Evolutionary conservation across 495 filamentous ascomycete species (phyloP), one percentile per base, ranked within the genome.

Genomic region (Penicillium salamii): DNA sequence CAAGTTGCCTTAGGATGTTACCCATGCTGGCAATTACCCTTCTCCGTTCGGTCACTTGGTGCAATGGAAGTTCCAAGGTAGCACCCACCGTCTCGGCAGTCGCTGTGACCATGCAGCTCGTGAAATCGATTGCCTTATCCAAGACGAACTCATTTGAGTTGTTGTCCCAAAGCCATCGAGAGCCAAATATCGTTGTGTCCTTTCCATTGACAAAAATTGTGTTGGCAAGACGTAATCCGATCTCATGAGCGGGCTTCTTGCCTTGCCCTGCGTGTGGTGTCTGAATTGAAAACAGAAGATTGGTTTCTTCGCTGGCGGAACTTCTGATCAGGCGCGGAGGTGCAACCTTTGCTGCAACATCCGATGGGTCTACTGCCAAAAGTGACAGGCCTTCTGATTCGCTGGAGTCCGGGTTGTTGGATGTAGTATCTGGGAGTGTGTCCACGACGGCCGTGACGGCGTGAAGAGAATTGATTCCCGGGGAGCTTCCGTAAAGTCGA

Each of bases 1-100:
- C 54, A 38, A 95, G 47, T 28, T 82, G 78, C 38, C 88, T 82
- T 18, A 95, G 65, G 35, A 96, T 92, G 58, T 95, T 96, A 9
- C 91, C 91, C 65, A 93, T 82, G 33, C 86, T 78, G 15, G 78
- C 73, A 13, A 81, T 66, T 46, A 95, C 81, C 37, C 63, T 76
- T 33, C 86, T 78, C 31, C 85, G 76, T 20, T 72, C 63, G 0
- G 86, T 90, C 5, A 95, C 61, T 0, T 86, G 81, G 29, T 84
- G 45, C 11, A 90, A 65, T n/a, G 79, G 80, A 34, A 84, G 53
- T 8, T 59, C n/a, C 45, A 71, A 41, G 59, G 53, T 52, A 55
- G 61, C 43, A 21, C 65, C 54, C 5, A 49, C 14, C 23, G 53
- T 36, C 0, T 43, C 39, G 13, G 58, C 58, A 1, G 47, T 46